A percentile compares a stretch with the other conserved stretches of the same genome.
These are phyloP conservation scores for Rhodotorula diobovata DNA, from an alignment of 768 basidiomycete genomes.

Conservation along the genomic window DNA sequence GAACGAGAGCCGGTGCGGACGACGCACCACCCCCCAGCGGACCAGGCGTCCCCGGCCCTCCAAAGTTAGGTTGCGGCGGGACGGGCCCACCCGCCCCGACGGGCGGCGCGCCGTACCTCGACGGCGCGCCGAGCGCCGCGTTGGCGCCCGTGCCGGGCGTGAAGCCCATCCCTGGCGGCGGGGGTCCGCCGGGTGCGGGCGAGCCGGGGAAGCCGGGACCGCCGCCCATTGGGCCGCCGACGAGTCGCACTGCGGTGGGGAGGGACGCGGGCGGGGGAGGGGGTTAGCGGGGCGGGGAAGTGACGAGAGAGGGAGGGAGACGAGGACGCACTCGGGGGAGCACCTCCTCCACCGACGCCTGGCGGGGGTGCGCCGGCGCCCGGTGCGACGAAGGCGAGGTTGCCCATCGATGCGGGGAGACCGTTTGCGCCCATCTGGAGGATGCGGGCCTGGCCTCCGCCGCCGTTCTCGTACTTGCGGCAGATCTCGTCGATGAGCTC, in stretches of 20 bases:
- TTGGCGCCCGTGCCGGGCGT: not conserved
- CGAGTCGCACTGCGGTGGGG: slow-evolving; percentile 19
- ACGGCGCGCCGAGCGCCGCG: not conserved
- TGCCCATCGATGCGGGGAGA: slow-evolving; percentile 21
- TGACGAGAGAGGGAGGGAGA: not conserved
- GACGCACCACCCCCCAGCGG: not conserved
- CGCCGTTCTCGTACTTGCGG: slow-evolving; percentile 76
- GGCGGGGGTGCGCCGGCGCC: not conserved
- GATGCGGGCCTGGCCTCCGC: slow-evolving; percentile 22
- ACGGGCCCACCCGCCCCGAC: not conserved
- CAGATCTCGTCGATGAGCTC: slow-evolving; percentile 98
- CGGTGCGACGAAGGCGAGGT: slow-evolving; percentile 9
- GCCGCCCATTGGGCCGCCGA: slow-evolving; percentile 5
- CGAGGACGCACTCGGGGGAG: not conserved
- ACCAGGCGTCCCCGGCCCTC: not conserved
- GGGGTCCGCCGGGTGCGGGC: not conserved
- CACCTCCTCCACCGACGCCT: too few relatives aligned
- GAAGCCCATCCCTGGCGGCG: not conserved
- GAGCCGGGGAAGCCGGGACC: not conserved
- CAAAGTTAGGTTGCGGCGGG: not conserved
- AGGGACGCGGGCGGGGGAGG: too few relatives aligned
- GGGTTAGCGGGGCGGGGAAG: not conserved
- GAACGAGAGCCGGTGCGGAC: too few relatives aligned
- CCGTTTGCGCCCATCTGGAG: slow-evolving; percentile 23
- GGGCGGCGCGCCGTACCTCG: not conserved